Percentiles rank a stretch among this genome's conserved stretches.
phyloP scores from a whole-genome alignment of 306 rosid genomes.

The Senna tora region DNA sequence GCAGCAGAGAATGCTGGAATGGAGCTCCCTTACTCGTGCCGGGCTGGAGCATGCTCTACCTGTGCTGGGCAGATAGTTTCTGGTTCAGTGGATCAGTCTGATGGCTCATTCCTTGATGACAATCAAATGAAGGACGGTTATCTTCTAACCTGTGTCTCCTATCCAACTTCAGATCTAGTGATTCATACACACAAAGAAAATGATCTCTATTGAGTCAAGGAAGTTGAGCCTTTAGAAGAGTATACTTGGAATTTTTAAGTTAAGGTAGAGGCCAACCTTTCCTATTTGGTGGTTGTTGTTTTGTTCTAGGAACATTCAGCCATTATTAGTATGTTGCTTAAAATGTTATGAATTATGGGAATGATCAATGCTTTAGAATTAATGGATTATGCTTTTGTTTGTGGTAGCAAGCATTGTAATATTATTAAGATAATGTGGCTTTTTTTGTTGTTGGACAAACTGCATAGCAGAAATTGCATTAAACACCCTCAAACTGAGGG shows the following conservation, averaged over 20 bases:
- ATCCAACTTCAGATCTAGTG: slow-evolving; percentile 73
- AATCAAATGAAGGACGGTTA: slow-evolving; percentile 61
- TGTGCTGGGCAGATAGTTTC: slow-evolving; percentile 70
- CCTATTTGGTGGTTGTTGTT: slow-evolving; percentile 2
- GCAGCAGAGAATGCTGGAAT: slow-evolving; percentile 77
- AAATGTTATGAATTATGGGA: slow-evolving; percentile 2
- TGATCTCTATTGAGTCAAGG: slow-evolving; percentile 57
- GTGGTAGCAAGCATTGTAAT: slow-evolving; percentile 21
- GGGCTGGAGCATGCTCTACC: slow-evolving; percentile 88
- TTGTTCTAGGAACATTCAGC: background rate
- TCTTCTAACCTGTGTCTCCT: slow-evolving; percentile 67
- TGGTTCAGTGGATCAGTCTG: slow-evolving; percentile 76
- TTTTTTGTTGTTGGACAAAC: no score
- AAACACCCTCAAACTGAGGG: no score
- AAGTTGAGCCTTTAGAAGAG: slow-evolving; percentile 17
- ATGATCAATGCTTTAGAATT: slow-evolving; percentile 27
- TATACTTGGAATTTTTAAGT: slow-evolving; percentile 13
- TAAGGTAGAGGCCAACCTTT: slow-evolving; percentile 26
- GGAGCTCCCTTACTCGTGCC: slow-evolving; percentile 87
- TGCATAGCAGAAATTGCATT: no score
- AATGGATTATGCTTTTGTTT: slow-evolving; percentile 30
- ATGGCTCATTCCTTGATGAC: slow-evolving; percentile 80
- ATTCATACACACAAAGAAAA: slow-evolving; percentile 84
- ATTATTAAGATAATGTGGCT: no score
- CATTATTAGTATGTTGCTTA: background rate